Evolutionary conservation across 2,329 filamentous ascomycete species (phyloP).

Genomic region (Sclerotinia minor): DNA sequence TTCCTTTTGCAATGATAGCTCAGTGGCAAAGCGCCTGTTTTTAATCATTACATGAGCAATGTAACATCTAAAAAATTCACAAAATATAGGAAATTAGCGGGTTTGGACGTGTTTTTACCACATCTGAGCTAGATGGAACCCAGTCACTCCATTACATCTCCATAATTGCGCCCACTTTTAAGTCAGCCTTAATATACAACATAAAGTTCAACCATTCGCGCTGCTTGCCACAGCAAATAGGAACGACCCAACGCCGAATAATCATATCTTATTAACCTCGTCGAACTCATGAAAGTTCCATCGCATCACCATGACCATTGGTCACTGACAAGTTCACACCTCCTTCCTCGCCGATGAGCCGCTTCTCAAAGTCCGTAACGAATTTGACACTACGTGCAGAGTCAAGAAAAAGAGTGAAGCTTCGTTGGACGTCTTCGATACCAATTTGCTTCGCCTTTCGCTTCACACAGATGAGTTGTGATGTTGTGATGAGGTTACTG

Average conservation of each 20-base stretch:
- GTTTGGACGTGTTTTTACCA: not conserved
- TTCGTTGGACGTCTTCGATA: conserved; percentile 87
- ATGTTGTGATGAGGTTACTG: conserved; percentile 96
- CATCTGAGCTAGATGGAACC: conserved; percentile 1
- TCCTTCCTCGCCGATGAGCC: conserved; percentile 86
- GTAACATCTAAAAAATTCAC: not conserved
- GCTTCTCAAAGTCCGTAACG: conserved; percentile 84
- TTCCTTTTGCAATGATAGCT: not conserved
- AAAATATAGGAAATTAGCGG: not conserved
- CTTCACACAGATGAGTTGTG: conserved; percentile 83
- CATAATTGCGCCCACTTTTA: conserved; percentile 21
- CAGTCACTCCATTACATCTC: conserved; percentile 3
- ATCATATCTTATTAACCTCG: not conserved
- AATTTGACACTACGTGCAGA: conserved; percentile 85
- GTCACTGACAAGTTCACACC: conserved; percentile 67
- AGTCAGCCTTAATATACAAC: conserved; percentile 25
- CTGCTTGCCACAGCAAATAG: conserved; percentile 19
- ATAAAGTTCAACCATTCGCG: conserved; percentile 17
- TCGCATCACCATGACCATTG: conserved; percentile 63
- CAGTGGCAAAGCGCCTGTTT: conserved; percentile 1
- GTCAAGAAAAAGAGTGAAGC: conserved; percentile 93
- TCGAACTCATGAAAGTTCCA: conserved; percentile 52
- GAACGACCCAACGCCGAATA: conserved; percentile 21
- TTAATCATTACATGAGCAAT: conserved; percentile 7
- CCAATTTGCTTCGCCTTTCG: conserved; percentile 79